Evolutionary conservation across 2,329 filamentous ascomycete genomes (phyloP).

Genomic region (Aspergillus bombycis): DNA sequence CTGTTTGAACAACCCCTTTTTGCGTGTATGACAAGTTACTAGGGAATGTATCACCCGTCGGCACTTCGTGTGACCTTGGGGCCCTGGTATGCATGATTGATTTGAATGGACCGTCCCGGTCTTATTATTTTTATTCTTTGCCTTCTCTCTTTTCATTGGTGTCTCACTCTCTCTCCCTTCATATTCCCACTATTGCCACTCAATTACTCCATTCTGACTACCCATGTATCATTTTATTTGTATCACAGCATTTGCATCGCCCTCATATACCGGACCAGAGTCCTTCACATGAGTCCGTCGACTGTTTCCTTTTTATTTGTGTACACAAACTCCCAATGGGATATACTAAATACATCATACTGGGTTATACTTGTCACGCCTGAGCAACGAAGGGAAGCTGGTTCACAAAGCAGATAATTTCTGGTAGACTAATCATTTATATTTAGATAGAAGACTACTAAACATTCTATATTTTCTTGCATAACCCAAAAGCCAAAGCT

Average conservation of each 20-base stretch:
- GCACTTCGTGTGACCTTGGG: slow-evolving; percentile 10
- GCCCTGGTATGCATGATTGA: slow-evolving; percentile 16
- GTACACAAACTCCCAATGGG: slow-evolving; percentile 12
- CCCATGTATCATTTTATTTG: slow-evolving; percentile 11
- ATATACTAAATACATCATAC: slow-evolving; percentile 12
- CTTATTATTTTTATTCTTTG: not conserved
- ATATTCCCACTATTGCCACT: slow-evolving; percentile 7
- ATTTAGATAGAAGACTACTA: not conserved
- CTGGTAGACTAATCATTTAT: not conserved
- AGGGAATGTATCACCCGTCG: slow-evolving; percentile 16
- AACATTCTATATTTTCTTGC: not conserved
- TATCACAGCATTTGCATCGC: slow-evolving; percentile 10
- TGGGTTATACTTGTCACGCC: not conserved
- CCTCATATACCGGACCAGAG: slow-evolving; percentile 13
- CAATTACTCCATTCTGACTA: slow-evolving; percentile 9
- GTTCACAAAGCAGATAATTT: not conserved
- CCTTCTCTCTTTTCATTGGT: slow-evolving; percentile 5
- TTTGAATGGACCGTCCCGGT: slow-evolving; percentile 11
- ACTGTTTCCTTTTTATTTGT: slow-evolving; percentile 6
- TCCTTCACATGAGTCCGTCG: slow-evolving; percentile 8
- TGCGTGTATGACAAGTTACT: slow-evolving; percentile 26
- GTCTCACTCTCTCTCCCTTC: not conserved
- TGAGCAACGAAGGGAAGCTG: not conserved
- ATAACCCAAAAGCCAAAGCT: not conserved
- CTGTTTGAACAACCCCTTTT: slow-evolving; percentile 25